A percentile compares a stretch with the other conserved stretches of the same genome.
phyloP scores from a whole-genome alignment of 192 early-diverging fungal genomes.

The Backusella liffmaniae region DNA sequence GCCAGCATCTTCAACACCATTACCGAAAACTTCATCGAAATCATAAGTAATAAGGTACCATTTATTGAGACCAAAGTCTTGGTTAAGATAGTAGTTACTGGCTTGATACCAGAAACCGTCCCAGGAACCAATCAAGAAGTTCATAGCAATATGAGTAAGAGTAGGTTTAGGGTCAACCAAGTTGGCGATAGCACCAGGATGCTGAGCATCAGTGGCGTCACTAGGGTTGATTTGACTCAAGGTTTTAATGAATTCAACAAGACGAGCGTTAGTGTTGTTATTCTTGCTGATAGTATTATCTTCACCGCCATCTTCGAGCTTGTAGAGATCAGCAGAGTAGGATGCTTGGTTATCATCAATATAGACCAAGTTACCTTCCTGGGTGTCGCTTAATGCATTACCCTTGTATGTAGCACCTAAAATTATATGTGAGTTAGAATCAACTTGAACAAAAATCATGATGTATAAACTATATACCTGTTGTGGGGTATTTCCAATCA shows the following conservation, averaged over 20 bases:
- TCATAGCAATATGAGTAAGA: conserved; percentile 35
- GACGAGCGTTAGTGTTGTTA: conserved; percentile 6
- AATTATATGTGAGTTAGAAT: background rate
- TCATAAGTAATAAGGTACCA: conserved; percentile 44
- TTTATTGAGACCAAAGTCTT: conserved; percentile 34
- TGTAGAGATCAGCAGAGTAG: conserved; percentile 24
- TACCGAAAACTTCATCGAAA: conserved; percentile 45
- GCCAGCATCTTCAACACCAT: conserved; percentile 24
- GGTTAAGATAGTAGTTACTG: conserved; percentile 44
- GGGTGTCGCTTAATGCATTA: conserved; percentile 21
- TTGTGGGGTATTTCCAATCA: conserved; percentile 11
- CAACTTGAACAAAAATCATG: background rate
- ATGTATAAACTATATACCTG: background rate
- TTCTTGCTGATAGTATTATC: conserved; percentile 11
- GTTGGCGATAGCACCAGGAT: conserved; percentile 14
- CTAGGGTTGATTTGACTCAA: conserved; percentile 10
- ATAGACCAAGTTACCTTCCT: conserved; percentile 30
- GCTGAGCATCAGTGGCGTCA: conserved; percentile 22
- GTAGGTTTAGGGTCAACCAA: conserved; percentile 25
- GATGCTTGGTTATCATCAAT: conserved; percentile 11
- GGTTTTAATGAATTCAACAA: conserved; percentile 17
- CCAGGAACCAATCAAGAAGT: conserved; percentile 41
- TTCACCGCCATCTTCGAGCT: conserved; percentile 22
- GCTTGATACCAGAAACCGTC: conserved; percentile 42
- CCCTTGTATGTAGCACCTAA: conserved; percentile 27